Percentiles rank a stretch among this genome's conserved stretches.
phyloP scores from a whole-genome alignment of 768 basidiomycete species.

The Tephrocybe sp. region DNA sequence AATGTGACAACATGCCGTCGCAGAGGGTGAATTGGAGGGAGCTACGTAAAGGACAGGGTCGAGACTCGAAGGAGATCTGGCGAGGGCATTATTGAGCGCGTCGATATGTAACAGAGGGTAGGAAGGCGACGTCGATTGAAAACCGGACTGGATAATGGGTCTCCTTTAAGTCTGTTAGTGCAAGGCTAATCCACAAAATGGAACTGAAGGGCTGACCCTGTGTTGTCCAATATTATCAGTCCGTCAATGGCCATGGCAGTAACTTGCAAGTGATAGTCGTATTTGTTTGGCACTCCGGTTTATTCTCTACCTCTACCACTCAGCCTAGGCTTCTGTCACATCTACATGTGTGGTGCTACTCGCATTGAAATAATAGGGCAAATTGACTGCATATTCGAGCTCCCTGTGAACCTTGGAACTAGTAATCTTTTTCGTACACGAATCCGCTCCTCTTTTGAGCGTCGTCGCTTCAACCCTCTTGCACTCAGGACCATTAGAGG shows the following conservation, averaged over 20 bases:
- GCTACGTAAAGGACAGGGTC: constrained; percentile 76
- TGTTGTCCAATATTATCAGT: constrained; percentile 72
- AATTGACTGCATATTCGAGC: too few species aligned
- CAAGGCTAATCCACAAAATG: constrained; percentile 4
- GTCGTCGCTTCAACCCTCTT: too few species aligned
- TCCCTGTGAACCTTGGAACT: too few species aligned
- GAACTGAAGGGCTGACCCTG: constrained; percentile 53
- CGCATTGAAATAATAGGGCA: too few species aligned
- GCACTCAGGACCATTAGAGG: too few species aligned
- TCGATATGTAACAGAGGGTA: constrained; percentile 88
- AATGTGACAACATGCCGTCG: constrained; percentile 84
- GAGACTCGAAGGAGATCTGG: constrained; percentile 52
- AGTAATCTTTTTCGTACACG: too few species aligned
- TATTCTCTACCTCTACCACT: too few species aligned
- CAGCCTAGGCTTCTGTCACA: too few species aligned
- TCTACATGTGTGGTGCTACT: too few species aligned
- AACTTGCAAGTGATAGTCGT: constrained; percentile 1
- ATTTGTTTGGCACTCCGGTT: too few species aligned
- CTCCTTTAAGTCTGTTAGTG: constrained; percentile 38
- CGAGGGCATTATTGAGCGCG: constrained; percentile 71
- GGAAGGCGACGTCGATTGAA: constrained; percentile 70
- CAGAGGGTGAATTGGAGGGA: constrained; percentile 41
- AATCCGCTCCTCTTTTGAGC: too few species aligned
- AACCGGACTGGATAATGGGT: constrained; percentile 89
- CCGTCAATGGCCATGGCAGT: constrained; percentile 73